Percentiles rank a stretch among this genome's conserved stretches.
Conservation (phyloP, 2,329 filamentous ascomycete species). For the Bipolaris zeicola region DNA sequence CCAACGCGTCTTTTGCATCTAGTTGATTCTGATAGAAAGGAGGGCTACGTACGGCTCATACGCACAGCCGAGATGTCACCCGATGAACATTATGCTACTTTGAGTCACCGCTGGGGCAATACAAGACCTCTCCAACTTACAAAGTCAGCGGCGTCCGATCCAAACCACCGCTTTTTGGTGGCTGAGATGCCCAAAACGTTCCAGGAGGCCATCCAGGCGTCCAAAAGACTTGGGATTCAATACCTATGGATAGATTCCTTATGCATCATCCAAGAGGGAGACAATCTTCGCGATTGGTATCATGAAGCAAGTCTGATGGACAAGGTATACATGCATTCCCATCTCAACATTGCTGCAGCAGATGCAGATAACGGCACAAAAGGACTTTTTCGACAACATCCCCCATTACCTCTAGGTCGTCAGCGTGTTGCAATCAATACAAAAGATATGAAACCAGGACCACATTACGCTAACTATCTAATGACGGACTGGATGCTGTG, state of each 20-base stretch:
- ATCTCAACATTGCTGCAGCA: conserved; percentile 14
- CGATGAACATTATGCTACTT: conserved; percentile 6
- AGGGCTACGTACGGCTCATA: conserved; percentile 5
- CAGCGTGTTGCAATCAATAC: neutral
- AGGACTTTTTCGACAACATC: conserved; percentile 8
- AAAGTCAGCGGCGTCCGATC: neutral
- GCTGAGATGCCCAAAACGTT: conserved; percentile 20
- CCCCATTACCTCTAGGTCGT: neutral
- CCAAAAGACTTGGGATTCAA: conserved; percentile 11
- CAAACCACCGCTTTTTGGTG: conserved; percentile 1
- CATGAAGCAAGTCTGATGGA: conserved; percentile 14
- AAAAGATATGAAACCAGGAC: neutral
- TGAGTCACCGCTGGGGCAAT: conserved; percentile 17
- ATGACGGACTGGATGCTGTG: neutral
- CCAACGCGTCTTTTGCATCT: conserved; percentile 15
- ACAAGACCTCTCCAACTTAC: conserved; percentile 8
- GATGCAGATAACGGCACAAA: conserved; percentile 6
- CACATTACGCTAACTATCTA: neutral
- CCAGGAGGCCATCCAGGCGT: conserved; percentile 22
- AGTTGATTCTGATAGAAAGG: neutral
- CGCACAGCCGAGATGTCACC: conserved; percentile 1
- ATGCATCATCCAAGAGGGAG: conserved; percentile 11
- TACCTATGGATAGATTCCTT: conserved; percentile 29
- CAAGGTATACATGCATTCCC: conserved; percentile 12
- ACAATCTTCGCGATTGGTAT: conserved; percentile 4